These are phyloP conservation scores for Cyberlindnera subsufficiens DNA, from an alignment of 805 yeast species.

Conservation along the genomic window DNA sequence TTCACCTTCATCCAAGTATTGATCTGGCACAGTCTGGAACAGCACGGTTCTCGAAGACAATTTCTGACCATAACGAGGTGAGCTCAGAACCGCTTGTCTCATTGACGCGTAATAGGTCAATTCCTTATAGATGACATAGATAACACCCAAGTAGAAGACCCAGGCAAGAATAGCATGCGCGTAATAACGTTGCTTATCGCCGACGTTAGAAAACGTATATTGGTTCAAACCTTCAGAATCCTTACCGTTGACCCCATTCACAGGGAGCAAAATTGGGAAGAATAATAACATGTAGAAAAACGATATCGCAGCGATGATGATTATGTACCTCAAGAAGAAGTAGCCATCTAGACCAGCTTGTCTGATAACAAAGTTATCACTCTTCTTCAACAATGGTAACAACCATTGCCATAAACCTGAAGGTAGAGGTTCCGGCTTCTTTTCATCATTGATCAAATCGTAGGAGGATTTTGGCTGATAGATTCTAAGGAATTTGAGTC, in stretches of 20 bases:
- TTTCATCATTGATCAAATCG: slow-evolving; percentile 51
- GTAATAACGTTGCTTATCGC: slow-evolving; percentile 55
- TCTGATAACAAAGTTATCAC: slow-evolving; percentile 69
- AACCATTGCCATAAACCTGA: slow-evolving; percentile 70
- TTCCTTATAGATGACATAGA: slow-evolving; percentile 80
- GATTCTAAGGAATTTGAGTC: slow-evolving; percentile 63
- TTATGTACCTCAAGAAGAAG: slow-evolving; percentile 76
- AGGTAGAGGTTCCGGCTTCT: slow-evolving; percentile 71
- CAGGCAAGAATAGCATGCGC: slow-evolving; percentile 84
- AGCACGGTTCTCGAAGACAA: slow-evolving; percentile 77
- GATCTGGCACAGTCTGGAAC: slow-evolving; percentile 78
- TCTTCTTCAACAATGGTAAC: slow-evolving; percentile 51
- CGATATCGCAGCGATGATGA: slow-evolving; percentile 46
- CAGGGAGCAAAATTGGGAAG: slow-evolving; percentile 72
- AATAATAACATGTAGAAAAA: slow-evolving; percentile 49
- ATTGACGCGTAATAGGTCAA: slow-evolving; percentile 69
- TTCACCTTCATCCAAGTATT: slow-evolving; percentile 64
- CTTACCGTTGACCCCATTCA: slow-evolving; percentile 68
- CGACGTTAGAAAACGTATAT: slow-evolving; percentile 73
- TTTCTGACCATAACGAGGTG: slow-evolving; percentile 74
- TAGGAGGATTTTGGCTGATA: slow-evolving; percentile 78
- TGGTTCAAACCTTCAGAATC: slow-evolving; percentile 65
- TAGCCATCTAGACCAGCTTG: slow-evolving; percentile 95
- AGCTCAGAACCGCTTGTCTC: slow-evolving; percentile 70
- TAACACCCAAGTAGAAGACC: slow-evolving; percentile 64